Evolutionary conservation across 805 yeast genomes (phyloP).

Genomic region (Candida multigemmis): DNA sequence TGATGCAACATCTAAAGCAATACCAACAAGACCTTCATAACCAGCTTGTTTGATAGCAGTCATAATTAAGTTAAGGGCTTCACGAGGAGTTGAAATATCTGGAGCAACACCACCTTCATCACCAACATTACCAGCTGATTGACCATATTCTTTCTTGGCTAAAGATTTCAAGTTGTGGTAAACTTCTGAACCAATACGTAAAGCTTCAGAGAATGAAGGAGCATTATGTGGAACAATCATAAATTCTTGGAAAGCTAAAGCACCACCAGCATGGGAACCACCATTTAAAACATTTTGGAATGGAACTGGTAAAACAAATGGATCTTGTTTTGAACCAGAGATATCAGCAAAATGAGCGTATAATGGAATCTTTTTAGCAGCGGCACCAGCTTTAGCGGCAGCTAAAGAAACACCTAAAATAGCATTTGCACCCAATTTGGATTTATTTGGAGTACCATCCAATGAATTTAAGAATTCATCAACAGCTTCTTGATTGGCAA

Average conservation of each 20-base stretch:
- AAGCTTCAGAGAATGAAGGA: conserved; percentile 83
- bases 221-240: conserved; percentile 97
- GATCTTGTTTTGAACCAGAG: conserved; percentile 61
- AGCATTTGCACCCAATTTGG: conserved; percentile 98
- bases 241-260: conserved; percentile 98
- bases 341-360: conserved; percentile 85
- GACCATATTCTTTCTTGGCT: conserved; percentile 93
- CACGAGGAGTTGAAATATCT: conserved; percentile 88
- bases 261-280: conserved; percentile 99
- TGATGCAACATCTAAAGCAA: conserved; percentile 95
- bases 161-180: conserved; percentile 92
- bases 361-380: conserved; percentile 87
- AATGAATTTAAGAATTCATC: conserved; percentile 80
- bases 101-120: conserved; percentile 99
- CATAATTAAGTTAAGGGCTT: conserved; percentile 91
- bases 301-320: conserved; percentile 96
- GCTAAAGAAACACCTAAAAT: conserved; percentile 96
- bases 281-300: conserved; percentile 99
- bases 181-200: conserved; percentile 96
- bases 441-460: conserved; percentile 97
- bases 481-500: conserved; percentile 76
- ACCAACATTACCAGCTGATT: conserved; percentile 99
- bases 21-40: conserved; percentile 84
- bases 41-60: conserved; percentile 91
- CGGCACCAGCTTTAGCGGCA: conserved; percentile 97